Evolutionary conservation across 2,329 filamentous ascomycete species (phyloP), one percentile per base, ranked within the genome.

Genomic region (Hymenoscyphus scutula): DNA sequence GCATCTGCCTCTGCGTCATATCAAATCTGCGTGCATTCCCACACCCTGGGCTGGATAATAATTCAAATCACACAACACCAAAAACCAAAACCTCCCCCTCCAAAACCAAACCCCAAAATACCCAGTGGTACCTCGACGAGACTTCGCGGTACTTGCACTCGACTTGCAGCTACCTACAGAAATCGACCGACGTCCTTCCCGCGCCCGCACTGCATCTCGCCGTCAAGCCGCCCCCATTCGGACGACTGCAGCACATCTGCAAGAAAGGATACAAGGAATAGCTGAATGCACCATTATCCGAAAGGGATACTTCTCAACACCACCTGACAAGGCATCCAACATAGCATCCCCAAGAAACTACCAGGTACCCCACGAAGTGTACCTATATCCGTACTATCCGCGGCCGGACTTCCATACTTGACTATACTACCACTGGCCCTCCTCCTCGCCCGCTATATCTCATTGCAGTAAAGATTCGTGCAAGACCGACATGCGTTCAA

Each of bases 401-500:
- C 41, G 5, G 32, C 7, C 53, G 25, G 17, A 53, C 13, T n/a
- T 53, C 48, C 17, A 5, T 10, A 19, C 11, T n/a, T n/a, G n/a
- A n/a, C 27, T 29, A 17, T 23, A 5, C 11, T 29, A 27, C 29
- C 13, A 27, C 51, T 32, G 25, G 51, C 51, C 8, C 29, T 27
- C 10, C 32, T 32, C 30, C 30, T 32, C 2, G 30, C 6, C 30
- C 32, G 10, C 32, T 34, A 17, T 23, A 27, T 27, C 51, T 32
- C 51, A n/a, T 54, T 54, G 25, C 25, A 54, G 25, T 23, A 54
- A n/a, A 27, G 51, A 54, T 34, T 57, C 27, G 37, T 48, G 58
- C 65, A 68, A 65, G 41, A 48, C 41, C 41, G 65, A 70, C 60
- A 72, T 72, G 70, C 70, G 62, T 67, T 67, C 70, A 60, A 68